These are phyloP conservation scores for Umbelopsis isabellina DNA, from an alignment of 192 early-diverging fungal genomes.

Conservation along the genomic window DNA sequence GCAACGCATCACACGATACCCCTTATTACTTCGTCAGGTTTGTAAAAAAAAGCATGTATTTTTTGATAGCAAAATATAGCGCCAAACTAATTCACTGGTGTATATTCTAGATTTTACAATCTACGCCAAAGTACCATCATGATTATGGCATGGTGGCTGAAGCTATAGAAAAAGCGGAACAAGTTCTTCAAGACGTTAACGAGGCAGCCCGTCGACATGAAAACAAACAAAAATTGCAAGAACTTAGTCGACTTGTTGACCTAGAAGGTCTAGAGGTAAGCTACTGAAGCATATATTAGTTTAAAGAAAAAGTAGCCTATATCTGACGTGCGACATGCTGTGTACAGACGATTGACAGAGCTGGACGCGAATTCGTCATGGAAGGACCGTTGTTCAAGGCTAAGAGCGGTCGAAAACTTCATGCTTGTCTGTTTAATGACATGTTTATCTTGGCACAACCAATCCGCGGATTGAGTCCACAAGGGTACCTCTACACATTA, in stretches of 20 bases:
- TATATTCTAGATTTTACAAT: constrained; percentile 65
- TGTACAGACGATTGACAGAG: constrained; percentile 57
- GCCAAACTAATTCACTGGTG: too few relatives aligned
- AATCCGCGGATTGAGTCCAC: constrained; percentile 36
- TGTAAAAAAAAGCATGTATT: neutral
- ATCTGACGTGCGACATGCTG: constrained; percentile 16
- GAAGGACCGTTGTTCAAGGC: constrained; percentile 74
- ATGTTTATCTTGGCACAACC: constrained; percentile 65
- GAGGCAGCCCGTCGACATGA: constrained; percentile 74
- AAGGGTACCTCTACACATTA: constrained; percentile 45
- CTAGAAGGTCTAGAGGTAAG: constrained; percentile 54
- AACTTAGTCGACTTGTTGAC: constrained; percentile 62
- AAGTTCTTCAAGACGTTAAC: constrained; percentile 79
- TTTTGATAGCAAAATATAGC: too few relatives aligned
- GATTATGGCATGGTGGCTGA: constrained; percentile 69
- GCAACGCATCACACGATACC: constrained; percentile 94
- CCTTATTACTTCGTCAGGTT: constrained; percentile 81
- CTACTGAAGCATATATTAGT: neutral
- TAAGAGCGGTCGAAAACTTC: constrained; percentile 78
- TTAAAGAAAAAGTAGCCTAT: neutral
- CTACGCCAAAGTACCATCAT: constrained; percentile 75
- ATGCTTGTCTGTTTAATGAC: constrained; percentile 76
- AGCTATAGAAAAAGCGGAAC: constrained; percentile 71
- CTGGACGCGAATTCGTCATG: constrained; percentile 64
- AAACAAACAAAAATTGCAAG: constrained; percentile 57